Evolutionary conservation across 208 protist species (phyloP).

Genomic region (Vickermania spadyakhi): DNA sequence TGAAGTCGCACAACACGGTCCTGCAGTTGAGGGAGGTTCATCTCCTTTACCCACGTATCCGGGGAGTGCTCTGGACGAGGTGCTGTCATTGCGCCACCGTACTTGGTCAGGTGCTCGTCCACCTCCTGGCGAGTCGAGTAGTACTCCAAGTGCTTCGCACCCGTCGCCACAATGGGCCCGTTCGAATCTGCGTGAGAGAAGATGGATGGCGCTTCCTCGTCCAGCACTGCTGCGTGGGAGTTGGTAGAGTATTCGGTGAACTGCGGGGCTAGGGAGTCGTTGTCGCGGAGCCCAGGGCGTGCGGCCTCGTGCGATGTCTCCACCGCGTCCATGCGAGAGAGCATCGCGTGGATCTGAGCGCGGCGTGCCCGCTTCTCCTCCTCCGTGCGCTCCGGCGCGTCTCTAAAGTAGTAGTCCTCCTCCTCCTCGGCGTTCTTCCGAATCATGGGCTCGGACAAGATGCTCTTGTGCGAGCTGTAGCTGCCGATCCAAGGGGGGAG

Average conservation of each 20-base stretch:
- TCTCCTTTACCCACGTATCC: constrained; percentile 5
- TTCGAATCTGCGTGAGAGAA: constrained; percentile 76
- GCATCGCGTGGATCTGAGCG: neutral
- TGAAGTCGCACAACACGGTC: constrained; percentile 44
- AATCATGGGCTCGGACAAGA: constrained; percentile 2
- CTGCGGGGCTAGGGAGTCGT: neutral
- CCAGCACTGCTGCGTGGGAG: neutral
- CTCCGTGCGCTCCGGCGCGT: neutral
- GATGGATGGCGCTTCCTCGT: constrained; percentile 30
- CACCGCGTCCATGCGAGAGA: neutral
- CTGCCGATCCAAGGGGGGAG: constrained; percentile 59
- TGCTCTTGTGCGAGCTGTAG: constrained; percentile 39
- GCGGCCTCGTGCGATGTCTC: neutral
- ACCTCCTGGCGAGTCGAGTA: constrained; percentile 44
- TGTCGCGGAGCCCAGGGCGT: neutral
- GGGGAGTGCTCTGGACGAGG: constrained; percentile 6
- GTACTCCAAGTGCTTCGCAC: constrained; percentile 43
- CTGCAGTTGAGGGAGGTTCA: constrained; percentile 48
- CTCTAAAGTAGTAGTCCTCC: constrained; percentile 28
- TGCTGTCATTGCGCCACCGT: constrained; percentile 29
- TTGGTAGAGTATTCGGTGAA: neutral
- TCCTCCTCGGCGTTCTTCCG: constrained; percentile 10
- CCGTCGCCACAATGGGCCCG: constrained; percentile 50
- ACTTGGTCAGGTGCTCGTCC: constrained; percentile 25
- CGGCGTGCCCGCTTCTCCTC: neutral